Evolutionary conservation across 169 alveolate species (phyloP), one percentile per base, ranked within the genome.

Genomic region (Plasmodium cynomolgi): DNA sequence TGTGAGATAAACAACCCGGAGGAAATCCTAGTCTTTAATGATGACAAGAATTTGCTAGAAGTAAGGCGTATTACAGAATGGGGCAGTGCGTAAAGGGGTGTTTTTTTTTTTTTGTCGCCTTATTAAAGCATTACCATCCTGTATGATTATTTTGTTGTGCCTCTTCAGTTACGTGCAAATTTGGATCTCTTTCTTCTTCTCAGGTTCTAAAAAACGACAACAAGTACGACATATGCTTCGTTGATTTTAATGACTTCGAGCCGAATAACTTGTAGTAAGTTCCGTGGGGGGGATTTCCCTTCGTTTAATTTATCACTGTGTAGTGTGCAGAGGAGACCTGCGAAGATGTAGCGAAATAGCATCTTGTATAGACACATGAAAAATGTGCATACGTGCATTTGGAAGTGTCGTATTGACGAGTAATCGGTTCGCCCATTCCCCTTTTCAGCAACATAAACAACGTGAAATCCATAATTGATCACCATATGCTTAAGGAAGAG

Each of bases 381-480:
- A 37, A 31, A 44, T 23, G 58, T 34, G 29, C 54, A 29, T 26
- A 44, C 1, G 39, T 83, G 13, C 34, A 39, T 83, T 29, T 20
- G 37, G 34, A 11, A 31, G 58, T 23, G 56, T 13, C 3, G 2
- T 31, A 23, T 17, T 83, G 54, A 33, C 72, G 39, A 41, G 37
- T 9, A 83, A 17, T 15, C 37, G 13, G 4, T 50, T 17, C 29
- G 15, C 8, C 23, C 56, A 33, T 29, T 47, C 58, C 39, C n/a
- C 47, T 20, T 26, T 88, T 88, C 82, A 91, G 95, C 68, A 82
- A 91, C 41, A 26, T 44, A 81, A 73, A 81, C 41, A 91, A 91
- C 75, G 77, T 91, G 41, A 91, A 91, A 73, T 91, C 92, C 37
- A 91, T 91, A 81, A 91, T 91, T 72, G 95, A 91, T 29, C 95